Conservation (phyloP, 192 early-diverging fungal species). For the Linnemannia schmuckeri region DNA sequence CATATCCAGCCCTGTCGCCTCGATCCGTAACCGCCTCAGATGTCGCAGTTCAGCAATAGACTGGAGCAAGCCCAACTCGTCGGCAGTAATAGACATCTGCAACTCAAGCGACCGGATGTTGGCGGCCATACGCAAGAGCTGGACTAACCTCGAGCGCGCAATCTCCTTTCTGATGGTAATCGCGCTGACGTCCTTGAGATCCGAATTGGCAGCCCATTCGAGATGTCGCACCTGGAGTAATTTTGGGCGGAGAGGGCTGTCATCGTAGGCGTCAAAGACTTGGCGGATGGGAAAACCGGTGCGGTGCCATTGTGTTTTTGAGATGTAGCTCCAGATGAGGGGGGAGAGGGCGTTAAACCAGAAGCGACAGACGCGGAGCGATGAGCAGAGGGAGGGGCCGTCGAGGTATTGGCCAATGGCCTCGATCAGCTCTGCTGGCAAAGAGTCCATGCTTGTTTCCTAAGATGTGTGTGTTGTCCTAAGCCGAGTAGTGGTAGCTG, state of each 20-base stretch:
- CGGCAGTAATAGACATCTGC: background rate
- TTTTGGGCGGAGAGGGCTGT: background rate
- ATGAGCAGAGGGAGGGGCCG: background rate
- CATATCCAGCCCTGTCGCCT: slow-evolving; percentile 1
- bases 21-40: background rate
- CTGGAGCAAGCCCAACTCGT: background rate
- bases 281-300: background rate
- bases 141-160: background rate
- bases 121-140: background rate
- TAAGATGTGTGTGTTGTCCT: background rate
- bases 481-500: background rate
- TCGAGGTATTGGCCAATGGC: background rate
- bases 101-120: background rate
- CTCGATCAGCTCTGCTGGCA: background rate
- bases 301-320: background rate
- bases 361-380: slow-evolving; percentile 1
- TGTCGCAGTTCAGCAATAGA: background rate
- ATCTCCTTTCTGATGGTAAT: background rate
- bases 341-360: background rate
- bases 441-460: background rate
- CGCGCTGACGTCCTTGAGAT: slow-evolving; percentile 1
- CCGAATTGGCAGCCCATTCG: background rate
- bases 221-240: background rate
- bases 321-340: background rate
- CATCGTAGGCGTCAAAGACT: slow-evolving; percentile 8